Evolutionary conservation across 202 grass and related monocot species (phyloP), one percentile per base, ranked within the genome.

Genomic region (Elaeis oleifera): DNA sequence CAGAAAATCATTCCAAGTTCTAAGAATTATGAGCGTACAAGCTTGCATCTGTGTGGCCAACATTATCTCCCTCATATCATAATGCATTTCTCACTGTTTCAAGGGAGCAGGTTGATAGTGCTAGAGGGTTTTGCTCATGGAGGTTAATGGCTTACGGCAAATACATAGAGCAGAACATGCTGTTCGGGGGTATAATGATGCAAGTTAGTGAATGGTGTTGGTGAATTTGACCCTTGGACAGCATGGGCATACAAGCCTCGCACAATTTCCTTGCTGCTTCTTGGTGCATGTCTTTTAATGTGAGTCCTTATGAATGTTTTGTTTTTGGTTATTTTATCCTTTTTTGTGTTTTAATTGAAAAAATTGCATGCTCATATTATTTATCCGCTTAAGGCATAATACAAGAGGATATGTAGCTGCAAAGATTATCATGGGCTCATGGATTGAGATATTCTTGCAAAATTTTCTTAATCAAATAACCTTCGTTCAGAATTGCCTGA

Each of bases 191-290:
- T 50, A 49, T 4, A 48, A 19, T 60, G 57, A 48, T 63, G 19
- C 25, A 15, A 63, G 14, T 55, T 16, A 17, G 1, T 18, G 18
- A 16, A 14, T 49, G 70, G 54, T 55, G 60, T 63, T 44, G 18
- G 28, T 56, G 70, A 73, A 18, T 53, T 73, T 73, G 70, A 73
- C 55, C 70, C 70, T n/a, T 73, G 70, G 70, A 73, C 70, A 16
- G 59, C 70, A 54, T 73, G 70, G 70, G 59, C 59, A 8, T 73
- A 73, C 70, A 73, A 73, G 27, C 70, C 70, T 17, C 70, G 50
- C 20, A 73, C 70, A 13, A 54, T 73, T n/a, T 48, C 70, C 32
- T 63, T 63, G 51, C 51, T 73, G 5, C 25, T 73, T n/a, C 15
- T 73, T 55, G 70, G 70, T 18, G 31, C 70, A 23, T 63, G 70